These are phyloP conservation scores for Schwanniomyces yamadae DNA, from an alignment of 805 yeast species.

Conservation along the genomic window DNA sequence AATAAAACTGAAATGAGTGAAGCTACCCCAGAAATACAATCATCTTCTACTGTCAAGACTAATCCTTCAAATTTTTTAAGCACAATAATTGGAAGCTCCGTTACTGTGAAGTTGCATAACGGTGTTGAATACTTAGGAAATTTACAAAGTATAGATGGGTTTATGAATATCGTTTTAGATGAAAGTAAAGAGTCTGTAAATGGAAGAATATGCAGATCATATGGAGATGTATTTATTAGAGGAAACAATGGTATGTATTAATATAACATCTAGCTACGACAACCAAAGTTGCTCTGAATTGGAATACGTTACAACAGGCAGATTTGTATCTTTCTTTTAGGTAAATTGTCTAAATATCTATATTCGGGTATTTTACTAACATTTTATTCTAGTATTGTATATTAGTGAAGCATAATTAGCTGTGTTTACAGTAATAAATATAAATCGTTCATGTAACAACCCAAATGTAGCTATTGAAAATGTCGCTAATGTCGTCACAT, in stretches of 20 bases:
- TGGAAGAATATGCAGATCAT: constrained; percentile 46
- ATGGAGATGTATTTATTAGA: constrained; percentile 81
- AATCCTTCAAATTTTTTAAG: constrained; percentile 80
- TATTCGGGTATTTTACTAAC: constrained; percentile 23
- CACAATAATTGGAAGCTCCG: constrained; percentile 75
- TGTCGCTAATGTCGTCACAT: neutral
- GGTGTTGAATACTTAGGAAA: constrained; percentile 74
- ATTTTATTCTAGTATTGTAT: constrained; percentile 32
- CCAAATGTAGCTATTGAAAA: too few species aligned
- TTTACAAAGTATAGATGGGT: constrained; percentile 91
- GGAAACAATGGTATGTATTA: constrained; percentile 74
- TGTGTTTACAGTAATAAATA: neutral
- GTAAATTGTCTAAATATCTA: neutral
- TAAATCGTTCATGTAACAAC: neutral
- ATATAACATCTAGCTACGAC: too few species aligned
- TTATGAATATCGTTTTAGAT: constrained; percentile 90
- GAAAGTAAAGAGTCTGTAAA: constrained; percentile 65
- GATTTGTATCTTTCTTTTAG: too few species aligned
- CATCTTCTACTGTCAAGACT: constrained; percentile 23
- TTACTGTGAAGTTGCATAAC: constrained; percentile 78
- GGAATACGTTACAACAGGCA: too few species aligned
- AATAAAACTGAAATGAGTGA: constrained; percentile 16
- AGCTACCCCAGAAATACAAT: neutral
- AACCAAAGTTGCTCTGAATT: too few species aligned
- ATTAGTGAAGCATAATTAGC: constrained; percentile 34